Base-by-base conservation (phyloP, 805 yeast species). In the Nakazawaea pomicola region DNA sequence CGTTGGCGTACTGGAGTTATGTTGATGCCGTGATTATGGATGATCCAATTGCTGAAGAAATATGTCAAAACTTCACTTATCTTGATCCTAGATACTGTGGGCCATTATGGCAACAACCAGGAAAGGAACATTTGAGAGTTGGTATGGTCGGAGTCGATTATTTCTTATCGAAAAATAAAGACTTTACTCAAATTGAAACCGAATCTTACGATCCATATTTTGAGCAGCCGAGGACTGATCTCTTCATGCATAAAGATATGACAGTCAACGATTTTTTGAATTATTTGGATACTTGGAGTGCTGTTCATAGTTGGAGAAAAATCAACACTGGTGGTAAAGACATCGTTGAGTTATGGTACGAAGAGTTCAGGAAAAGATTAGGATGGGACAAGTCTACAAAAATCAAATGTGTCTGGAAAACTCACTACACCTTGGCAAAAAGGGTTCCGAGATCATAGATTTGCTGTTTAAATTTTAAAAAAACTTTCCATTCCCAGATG, bases 1-100 rank as follows among this genome's bases (percentile, higher is more conserved):
- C 89, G 0, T 53, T 88, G 35, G 85, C 89, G 0, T 72, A 75
- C 46, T 86, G 90, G 89, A 76, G 84, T 14, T 87, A 87, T 54
- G 72, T 71, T 28, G 93, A 86, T 49, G 83, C 85, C 0, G 65
- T 74, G 1, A 73, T 49, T 56, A 65, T 45, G 64, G 70, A 59
- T 4, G 62, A 57, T 47, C 76, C 78, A 1, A 62, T 61, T 20
- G 78, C 84, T 1, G 78, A 80, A 44, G 62, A 67, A 31, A 54
- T 80, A 4, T 67, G 74, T 27, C 51, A 61, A 23, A 72, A 78
- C 21, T 76, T 72, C 50, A 65, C 74, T 10, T 79, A 78, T 49
- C 68, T 60, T 7, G 75, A 74, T 34, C 55, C 55, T 2, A 47
- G 63, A 23, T 75, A 55, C 46, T 69, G 76, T 72, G 79, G 85